A percentile compares a stretch with the other conserved stretches of the same genome.
These are phyloP conservation scores for Aphanocladium album DNA, from an alignment of 2,329 filamentous ascomycete species.

Conservation along the genomic window DNA sequence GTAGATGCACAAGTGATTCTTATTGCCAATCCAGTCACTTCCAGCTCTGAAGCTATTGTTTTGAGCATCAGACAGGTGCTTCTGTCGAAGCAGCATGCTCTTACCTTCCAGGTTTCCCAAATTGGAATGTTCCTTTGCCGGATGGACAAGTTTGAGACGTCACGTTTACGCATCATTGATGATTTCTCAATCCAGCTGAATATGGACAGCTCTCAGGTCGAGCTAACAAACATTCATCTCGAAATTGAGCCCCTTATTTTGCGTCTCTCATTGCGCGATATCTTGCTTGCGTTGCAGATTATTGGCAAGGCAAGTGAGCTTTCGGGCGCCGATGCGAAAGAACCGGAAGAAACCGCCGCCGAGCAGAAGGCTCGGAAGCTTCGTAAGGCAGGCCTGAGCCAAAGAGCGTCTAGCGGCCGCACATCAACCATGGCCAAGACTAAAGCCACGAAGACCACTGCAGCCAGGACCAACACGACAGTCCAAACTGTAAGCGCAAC, in stretches of 20 bases:
- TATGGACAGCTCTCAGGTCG: constrained; percentile 64
- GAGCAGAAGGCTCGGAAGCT: constrained; percentile 54
- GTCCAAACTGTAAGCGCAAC: neutral
- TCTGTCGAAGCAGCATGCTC: constrained; percentile 86
- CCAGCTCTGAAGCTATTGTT: constrained; percentile 92
- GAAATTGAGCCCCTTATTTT: constrained; percentile 89
- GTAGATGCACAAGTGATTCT: constrained; percentile 96
- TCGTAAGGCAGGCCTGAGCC: constrained; percentile 43
- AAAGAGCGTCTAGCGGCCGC: constrained; percentile 52
- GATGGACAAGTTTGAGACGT: constrained; percentile 96
- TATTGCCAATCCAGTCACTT: constrained; percentile 86
- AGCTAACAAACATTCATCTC: constrained; percentile 73
- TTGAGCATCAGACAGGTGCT: constrained; percentile 90
- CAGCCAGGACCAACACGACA: constrained; percentile 23
- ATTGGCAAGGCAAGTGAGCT: constrained; percentile 85
- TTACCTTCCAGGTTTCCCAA: constrained; percentile 88
- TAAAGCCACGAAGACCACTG: constrained; percentile 33
- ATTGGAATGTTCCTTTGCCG: constrained; percentile 98
- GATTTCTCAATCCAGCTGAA: constrained; percentile 91
- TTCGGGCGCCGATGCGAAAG: constrained; percentile 57
- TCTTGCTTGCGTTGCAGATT: constrained; percentile 89
- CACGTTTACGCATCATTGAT: constrained; percentile 84
- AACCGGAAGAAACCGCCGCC: constrained; percentile 32
- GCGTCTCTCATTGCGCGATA: constrained; percentile 86
- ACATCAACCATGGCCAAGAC: constrained; percentile 49